A percentile compares a stretch with the other conserved stretches of the same genome.
These are phyloP conservation scores for Pachysandra terminalis DNA, from an alignment of 164 flowering plant species.

Conservation along the genomic window DNA sequence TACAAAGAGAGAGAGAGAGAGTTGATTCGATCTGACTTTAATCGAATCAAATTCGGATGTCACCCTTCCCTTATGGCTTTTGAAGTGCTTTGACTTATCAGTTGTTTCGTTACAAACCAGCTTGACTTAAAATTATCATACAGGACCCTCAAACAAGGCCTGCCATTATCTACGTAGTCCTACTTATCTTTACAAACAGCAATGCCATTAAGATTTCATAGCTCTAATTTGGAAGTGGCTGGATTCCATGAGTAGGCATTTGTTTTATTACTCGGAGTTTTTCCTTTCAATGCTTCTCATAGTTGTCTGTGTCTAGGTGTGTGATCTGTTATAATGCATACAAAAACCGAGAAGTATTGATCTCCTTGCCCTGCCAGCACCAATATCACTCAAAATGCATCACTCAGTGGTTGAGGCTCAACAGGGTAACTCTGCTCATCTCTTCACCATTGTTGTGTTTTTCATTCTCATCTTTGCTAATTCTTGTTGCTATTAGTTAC, in stretches of 20 bases:
- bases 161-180: neutral
- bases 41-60: neutral
- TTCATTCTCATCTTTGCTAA: no score
- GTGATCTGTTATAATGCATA: conserved; percentile 46
- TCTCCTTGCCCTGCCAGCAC: conserved; percentile 47
- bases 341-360: conserved; percentile 36
- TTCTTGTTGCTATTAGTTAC: neutral
- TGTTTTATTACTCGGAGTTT: neutral
- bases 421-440: conserved; percentile 28
- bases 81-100: neutral
- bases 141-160: no score
- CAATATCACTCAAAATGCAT: conserved; percentile 43
- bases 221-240: neutral
- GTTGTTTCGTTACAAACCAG: neutral
- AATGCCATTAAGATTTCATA: no score
- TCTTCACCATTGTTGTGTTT: neutral
- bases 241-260: neutral
- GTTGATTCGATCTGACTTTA: no score
- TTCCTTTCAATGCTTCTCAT: neutral
- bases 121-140: neutral
- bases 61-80: neutral
- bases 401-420: conserved; percentile 43
- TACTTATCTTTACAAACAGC: no score
- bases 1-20: no score
- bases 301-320: conserved; percentile 25